Evolutionary conservation across 306 rosid species (phyloP), one percentile per base, ranked within the genome.

Genomic region (Casuarina glauca): DNA sequence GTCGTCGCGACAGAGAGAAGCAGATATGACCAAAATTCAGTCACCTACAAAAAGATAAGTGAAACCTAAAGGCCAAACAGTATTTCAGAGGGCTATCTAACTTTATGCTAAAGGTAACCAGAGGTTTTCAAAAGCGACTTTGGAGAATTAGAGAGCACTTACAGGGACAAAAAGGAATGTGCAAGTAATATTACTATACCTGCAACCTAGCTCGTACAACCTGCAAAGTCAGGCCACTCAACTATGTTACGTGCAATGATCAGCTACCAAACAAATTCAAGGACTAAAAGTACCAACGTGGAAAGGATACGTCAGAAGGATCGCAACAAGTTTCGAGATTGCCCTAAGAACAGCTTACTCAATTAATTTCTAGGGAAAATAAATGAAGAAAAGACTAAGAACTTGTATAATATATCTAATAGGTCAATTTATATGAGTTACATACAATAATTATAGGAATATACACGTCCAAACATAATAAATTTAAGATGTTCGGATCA

Each of bases 341-440:
- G 97, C 97, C 66, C 99, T 97, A 68, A 95, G 90, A 84, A 87
- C 88, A 78, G 96, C 97, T 82, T 87, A 93, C 78, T 93, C 96
- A 61, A 81, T 69, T 54, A 98, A 93, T 86, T 90, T 95, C 98
- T 93, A 90, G 12, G n/a, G 32, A 26, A 26, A 50, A 52, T 72
- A 73, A 50, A 9, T 43, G 3, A 72, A 13, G 68, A 3, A 44
- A 12, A 48, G 42, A 26, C 43, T 16, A 57, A 76, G 72, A 53
- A 48, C 16, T 70, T 2, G 7, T 11, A 48, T 4, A 35, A 13
- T 53, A 50, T 66, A 66, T 72, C 67, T 36, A 46, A 64, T 42
- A 68, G 2, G 72, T 20, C 75, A 62, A 64, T n/a, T 49, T 73
- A 42, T 39, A 41, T 74, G 51, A 52, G 70, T 63, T 45, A 46